Evolutionary conservation across 2,329 filamentous ascomycete genomes (phyloP).

Genomic region (Exutisphaerella laricina): DNA sequence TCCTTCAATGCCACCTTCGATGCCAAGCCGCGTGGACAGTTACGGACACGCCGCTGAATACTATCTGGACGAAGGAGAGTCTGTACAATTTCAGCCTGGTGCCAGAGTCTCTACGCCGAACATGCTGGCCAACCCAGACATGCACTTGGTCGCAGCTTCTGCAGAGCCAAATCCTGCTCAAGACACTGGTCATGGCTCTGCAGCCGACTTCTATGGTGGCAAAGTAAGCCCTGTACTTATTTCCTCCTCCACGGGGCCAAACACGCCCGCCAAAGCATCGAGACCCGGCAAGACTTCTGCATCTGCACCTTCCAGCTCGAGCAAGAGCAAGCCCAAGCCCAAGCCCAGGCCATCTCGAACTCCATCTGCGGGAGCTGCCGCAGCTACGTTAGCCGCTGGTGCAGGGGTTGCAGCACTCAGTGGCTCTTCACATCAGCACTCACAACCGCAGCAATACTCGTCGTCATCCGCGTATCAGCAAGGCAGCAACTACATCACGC

Average conservation of each 20-base stretch:
- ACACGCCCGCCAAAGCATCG: constrained; percentile 30
- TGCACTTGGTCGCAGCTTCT: constrained; percentile 51
- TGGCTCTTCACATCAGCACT: constrained; percentile 22
- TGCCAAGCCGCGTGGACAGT: constrained; percentile 33
- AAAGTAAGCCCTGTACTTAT: constrained; percentile 17
- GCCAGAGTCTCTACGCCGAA: constrained; percentile 49
- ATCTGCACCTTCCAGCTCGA: constrained; percentile 25
- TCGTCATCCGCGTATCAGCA: constrained; percentile 19
- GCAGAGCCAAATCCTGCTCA: constrained; percentile 47
- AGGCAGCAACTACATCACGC: constrained; percentile 11
- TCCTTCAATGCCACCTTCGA: constrained; percentile 34
- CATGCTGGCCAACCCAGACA: constrained; percentile 49
- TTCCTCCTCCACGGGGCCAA: constrained; percentile 10
- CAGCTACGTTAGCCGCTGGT: constrained; percentile 35
- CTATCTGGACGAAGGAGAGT: constrained; percentile 58
- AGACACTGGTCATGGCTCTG: constrained; percentile 57
- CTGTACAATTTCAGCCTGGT: constrained; percentile 56
- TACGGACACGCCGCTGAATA: constrained; percentile 56
- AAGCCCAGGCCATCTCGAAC: constrained; percentile 28
- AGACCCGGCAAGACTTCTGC: constrained; percentile 16
- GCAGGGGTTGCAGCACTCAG: constrained; percentile 38
- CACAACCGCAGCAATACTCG: constrained; percentile 9
- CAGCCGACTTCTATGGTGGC: constrained; percentile 51
- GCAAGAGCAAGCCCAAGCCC: too few relatives aligned
- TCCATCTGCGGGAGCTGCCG: constrained; percentile 34